Conservation (phyloP, 2,329 filamentous ascomycete genomes). For the Aspergillus sp. region DNA sequence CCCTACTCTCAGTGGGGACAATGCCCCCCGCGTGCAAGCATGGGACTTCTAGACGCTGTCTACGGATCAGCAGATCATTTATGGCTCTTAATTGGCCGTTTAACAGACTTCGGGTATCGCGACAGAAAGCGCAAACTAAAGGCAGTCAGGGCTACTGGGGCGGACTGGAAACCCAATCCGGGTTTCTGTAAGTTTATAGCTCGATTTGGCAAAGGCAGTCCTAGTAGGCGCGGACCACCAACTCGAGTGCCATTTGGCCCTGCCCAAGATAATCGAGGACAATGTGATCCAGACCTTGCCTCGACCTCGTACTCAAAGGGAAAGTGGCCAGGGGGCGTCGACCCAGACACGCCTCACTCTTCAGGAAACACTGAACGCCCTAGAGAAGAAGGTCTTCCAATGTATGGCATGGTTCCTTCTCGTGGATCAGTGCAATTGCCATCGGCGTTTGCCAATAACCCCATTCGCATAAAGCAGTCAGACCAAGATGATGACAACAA, state of each 20-base stretch:
- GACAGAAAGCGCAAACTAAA: constrained; percentile 73
- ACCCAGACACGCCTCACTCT: no score
- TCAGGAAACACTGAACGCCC: not conserved
- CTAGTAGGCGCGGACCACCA: constrained; percentile 2
- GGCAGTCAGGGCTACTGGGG: constrained; percentile 52
- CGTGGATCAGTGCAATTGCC: constrained; percentile 37
- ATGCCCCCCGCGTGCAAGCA: constrained; percentile 73
- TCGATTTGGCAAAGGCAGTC: constrained; percentile 16
- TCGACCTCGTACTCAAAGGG: no score
- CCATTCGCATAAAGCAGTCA: constrained; percentile 12
- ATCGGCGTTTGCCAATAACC: constrained; percentile 45
- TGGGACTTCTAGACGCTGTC: constrained; percentile 68
- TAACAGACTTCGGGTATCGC: constrained; percentile 67
- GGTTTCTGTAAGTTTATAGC: constrained; percentile 38
- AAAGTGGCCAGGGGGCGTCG: no score
- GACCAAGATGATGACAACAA: constrained; percentile 45
- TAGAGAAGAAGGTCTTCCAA: constrained; percentile 24
- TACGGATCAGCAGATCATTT: constrained; percentile 88
- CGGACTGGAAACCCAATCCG: constrained; percentile 47
- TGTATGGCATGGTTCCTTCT: constrained; percentile 44
- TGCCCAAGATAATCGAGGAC: not conserved
- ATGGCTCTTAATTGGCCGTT: constrained; percentile 68
- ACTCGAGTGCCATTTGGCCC: constrained; percentile 5
- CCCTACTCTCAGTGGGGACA: constrained; percentile 75
- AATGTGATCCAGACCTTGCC: no score